phyloP scores from a whole-genome alignment of 305 asterid genomes.

The Solanum chacoense region DNA sequence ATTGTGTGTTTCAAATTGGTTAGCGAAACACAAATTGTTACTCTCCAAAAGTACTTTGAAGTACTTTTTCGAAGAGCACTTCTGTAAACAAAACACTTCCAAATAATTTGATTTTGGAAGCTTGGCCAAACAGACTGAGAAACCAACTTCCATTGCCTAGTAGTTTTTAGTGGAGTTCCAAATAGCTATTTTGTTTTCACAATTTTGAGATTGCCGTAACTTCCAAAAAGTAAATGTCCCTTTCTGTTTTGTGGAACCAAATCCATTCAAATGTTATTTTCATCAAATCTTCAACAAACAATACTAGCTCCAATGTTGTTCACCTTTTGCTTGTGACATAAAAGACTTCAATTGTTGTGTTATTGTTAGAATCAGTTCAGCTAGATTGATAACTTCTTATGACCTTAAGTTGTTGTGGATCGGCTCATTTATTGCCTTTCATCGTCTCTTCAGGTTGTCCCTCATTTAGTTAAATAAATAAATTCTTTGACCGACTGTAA shows the following conservation, averaged over 20 bases:
- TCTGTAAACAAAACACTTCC: neutral
- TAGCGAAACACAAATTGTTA: neutral
- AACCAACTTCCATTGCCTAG: neutral
- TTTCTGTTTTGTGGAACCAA: neutral
- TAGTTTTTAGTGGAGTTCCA: neutral
- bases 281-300: neutral
- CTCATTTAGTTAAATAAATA: neutral
- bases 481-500: neutral
- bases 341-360: neutral
- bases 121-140: neutral
- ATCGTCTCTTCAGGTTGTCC: neutral
- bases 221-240: neutral
- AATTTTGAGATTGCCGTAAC: neutral
- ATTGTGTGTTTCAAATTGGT: neutral
- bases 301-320: neutral
- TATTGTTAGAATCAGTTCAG: neutral
- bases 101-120: neutral
- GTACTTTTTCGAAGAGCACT: neutral
- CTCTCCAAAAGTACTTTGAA: neutral
- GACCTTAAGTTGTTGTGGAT: neutral
- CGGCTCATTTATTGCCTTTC: neutral
- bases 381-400: neutral
- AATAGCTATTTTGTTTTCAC: neutral
- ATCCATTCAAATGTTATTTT: neutral
- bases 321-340: neutral